Base-by-base conservation (phyloP, 805 yeast species). In the Candida nitratophila region DNA sequence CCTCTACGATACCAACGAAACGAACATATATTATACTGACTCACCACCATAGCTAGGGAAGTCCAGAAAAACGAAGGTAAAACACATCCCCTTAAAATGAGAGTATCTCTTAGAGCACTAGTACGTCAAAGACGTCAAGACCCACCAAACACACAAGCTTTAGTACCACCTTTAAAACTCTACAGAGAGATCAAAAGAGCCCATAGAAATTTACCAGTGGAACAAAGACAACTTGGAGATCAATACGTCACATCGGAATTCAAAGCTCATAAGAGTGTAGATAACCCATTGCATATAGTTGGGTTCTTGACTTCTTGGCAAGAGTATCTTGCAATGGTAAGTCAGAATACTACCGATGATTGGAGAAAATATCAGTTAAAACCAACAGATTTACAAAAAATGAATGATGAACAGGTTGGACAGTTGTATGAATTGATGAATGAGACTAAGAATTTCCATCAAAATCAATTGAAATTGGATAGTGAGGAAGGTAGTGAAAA, bases 291-390 rank as follows among this genome's bases (percentile, higher is more conserved):
- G 21, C 95, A 91, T 57, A 88, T 93, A 30, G 89, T 93, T 11
- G 99, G 97, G 11, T 93, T 93, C 54, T 70, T 93, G 48, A 79
- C 95, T 1, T 83, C 87, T 47, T 93, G 99, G 99, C 99, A 93
- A 63, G 91, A 83, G 48, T 86, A 86, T 55, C 69, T 85, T 48
- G 66, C 71, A 12, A 66, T 69, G 60, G 74, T 86, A 21, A 39
- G 40, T 20, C 48, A 47, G 36, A 61, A 51, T 47, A 74, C 77
- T 26, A 77, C 74, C 32, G 84, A 77, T 12, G 68, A 70, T 40
- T 85, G 91, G 93, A 64, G 69, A 53, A 77, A 74, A 41, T 82
- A 79, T 37, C 68, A 72, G 49, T 66, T 93, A 57, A 81, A 82
- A 19, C 68, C 76, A 49, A 71, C 70, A 30, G 81, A 83, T 43